Percentiles rank a stretch among this genome's conserved stretches.
Evolutionary conservation across 2,329 filamentous ascomycete species (phyloP).

Genomic region (Aureobasidium vineae): DNA sequence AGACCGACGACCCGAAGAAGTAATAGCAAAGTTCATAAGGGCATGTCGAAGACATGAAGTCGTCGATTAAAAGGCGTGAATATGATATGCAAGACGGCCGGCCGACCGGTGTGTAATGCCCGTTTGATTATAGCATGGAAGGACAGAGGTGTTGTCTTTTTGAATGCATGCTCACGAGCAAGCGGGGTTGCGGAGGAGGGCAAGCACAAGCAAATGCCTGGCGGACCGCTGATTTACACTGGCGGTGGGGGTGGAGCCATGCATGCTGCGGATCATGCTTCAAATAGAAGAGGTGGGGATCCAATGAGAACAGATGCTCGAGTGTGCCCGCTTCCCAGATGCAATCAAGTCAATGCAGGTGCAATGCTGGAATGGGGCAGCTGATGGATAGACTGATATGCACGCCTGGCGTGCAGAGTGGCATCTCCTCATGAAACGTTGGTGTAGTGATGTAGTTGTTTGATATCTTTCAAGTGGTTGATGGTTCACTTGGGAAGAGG

Average conservation of each 20-base stretch:
- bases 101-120: not conserved
- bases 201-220: not conserved
- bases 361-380: slow-evolving; percentile 5
- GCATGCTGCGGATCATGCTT: slow-evolving; percentile 24
- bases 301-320: slow-evolving; percentile 1
- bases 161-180: slow-evolving; percentile 5
- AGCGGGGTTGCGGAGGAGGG: not conserved
- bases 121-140: not conserved
- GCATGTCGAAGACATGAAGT: slow-evolving; percentile 10
- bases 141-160: not conserved
- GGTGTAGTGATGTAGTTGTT: slow-evolving; percentile 3
- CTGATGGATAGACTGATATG: slow-evolving; percentile 1
- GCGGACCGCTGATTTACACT: slow-evolving; percentile 7
- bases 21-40: slow-evolving; percentile 6
- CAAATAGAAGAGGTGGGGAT: slow-evolving; percentile 15
- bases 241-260: slow-evolving; percentile 16
- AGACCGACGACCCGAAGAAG: slow-evolving; percentile 7
- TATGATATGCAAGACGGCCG: not conserved
- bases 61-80: not conserved
- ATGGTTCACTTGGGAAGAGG: slow-evolving; percentile 40
- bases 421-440: slow-evolving; percentile 14
- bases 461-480: not conserved
- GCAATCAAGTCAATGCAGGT: slow-evolving; percentile 16
- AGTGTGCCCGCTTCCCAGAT: not conserved
- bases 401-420: slow-evolving; percentile 1